Conservation (phyloP, 2,329 filamentous ascomycete species). For the Xylariaceae sp. region DNA sequence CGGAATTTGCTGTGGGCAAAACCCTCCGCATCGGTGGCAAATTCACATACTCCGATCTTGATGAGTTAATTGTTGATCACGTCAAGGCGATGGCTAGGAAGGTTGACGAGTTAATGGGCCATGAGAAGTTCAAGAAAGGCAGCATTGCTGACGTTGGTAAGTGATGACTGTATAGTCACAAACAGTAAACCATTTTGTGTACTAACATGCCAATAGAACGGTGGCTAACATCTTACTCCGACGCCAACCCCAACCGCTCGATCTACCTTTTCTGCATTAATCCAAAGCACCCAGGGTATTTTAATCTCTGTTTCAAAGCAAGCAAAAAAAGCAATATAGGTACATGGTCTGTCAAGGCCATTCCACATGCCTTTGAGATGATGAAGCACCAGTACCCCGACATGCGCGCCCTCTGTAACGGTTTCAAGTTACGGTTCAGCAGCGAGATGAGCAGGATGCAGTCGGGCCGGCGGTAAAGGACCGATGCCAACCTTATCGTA, state of each 20-base stretch:
- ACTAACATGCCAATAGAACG: constrained; percentile 56
- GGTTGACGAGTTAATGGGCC: constrained; percentile 90
- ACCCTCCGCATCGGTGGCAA: constrained; percentile 81
- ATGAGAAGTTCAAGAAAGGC: constrained; percentile 88
- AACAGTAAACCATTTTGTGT: not conserved
- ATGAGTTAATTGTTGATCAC: constrained; percentile 95
- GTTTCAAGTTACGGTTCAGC: constrained; percentile 78
- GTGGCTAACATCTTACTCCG: constrained; percentile 94
- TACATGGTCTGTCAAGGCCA: constrained; percentile 81
- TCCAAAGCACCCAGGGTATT: constrained; percentile 87
- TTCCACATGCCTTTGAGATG: constrained; percentile 90
- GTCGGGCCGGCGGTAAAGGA: too few relatives aligned
- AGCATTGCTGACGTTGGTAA: constrained; percentile 80
- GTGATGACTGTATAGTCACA: constrained; percentile 28
- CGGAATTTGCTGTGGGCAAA: constrained; percentile 88
- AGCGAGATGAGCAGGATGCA: too few relatives aligned
- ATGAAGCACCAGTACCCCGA: constrained; percentile 87
- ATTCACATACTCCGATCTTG: constrained; percentile 90
- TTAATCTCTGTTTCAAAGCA: constrained; percentile 94
- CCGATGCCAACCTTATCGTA: too few relatives aligned
- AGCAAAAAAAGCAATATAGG: constrained; percentile 69
- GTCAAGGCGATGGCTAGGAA: constrained; percentile 98
- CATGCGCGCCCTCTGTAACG: constrained; percentile 92
- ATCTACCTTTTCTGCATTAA: constrained; percentile 97
- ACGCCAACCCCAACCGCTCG: constrained; percentile 89